These are phyloP conservation scores for Aspergillus transmontanensis DNA, from an alignment of 2,329 filamentous ascomycete genomes.

Conservation along the genomic window DNA sequence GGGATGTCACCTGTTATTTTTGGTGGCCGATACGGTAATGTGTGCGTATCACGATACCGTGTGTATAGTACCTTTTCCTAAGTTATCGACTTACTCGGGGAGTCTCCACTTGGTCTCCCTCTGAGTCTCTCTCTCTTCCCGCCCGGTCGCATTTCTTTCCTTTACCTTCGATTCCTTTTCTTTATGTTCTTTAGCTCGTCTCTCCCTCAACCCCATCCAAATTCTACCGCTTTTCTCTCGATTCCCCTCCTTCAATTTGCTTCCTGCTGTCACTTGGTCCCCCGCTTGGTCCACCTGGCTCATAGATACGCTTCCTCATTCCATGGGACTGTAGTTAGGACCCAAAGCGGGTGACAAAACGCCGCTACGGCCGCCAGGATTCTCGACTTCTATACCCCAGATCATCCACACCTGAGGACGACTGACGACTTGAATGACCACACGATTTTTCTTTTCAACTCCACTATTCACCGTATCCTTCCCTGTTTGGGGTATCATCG, in stretches of 20 bases:
- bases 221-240: neutral
- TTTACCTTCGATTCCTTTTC: conserved; percentile 1
- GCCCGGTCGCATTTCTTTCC: neutral
- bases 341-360: neutral
- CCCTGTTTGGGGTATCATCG: neutral
- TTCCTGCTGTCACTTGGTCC: neutral
- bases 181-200: conserved; percentile 5
- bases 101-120: neutral
- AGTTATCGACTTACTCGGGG: neutral
- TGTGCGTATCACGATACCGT: neutral
- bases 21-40: neutral
- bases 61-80: neutral
- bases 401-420: neutral
- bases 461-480: neutral
- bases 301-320: neutral
- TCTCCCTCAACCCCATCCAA: neutral
- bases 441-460: neutral
- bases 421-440: conserved; percentile 3
- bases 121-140: neutral
- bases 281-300: neutral
- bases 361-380: neutral
- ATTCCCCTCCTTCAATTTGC: neutral
- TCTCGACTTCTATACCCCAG: conserved; percentile 2
- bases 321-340: neutral
- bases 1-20: neutral